Evolutionary conservation across 2,329 filamentous ascomycete species (phyloP).

Genomic region (Aureobasidium sp.): DNA sequence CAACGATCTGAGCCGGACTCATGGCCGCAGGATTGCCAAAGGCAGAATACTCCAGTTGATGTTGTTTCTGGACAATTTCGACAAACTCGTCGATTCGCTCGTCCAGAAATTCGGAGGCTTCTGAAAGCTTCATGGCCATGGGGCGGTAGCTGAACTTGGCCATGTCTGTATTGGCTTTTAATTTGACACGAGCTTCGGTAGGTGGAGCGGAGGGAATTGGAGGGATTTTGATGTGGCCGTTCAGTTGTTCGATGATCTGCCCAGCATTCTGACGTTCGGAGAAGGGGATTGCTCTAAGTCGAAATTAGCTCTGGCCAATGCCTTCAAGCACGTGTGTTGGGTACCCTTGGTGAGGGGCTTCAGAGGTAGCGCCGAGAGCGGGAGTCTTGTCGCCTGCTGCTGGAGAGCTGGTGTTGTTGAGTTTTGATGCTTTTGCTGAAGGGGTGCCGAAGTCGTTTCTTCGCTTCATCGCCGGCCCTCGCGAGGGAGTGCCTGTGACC

Average conservation of each 20-base stretch:
- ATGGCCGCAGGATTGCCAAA: constrained; percentile 85
- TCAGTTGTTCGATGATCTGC: constrained; percentile 75
- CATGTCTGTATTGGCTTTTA: constrained; percentile 79
- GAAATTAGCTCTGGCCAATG: constrained; percentile 22
- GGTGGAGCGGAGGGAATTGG: constrained; percentile 59
- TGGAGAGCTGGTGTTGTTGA: constrained; percentile 45
- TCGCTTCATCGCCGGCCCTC: constrained; percentile 44
- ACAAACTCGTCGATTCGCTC: constrained; percentile 90
- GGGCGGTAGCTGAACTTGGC: constrained; percentile 89
- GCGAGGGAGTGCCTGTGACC: constrained; percentile 38
- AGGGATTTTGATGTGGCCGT: constrained; percentile 59
- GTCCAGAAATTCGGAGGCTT: constrained; percentile 87
- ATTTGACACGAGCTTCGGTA: constrained; percentile 69
- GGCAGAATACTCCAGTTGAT: constrained; percentile 67
- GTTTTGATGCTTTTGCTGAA: constrained; percentile 39
- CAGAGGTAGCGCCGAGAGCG: background rate
- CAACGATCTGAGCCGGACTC: constrained; percentile 78
- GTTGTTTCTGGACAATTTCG: constrained; percentile 63
- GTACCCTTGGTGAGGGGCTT: constrained; percentile 11
- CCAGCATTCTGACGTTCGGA: constrained; percentile 71
- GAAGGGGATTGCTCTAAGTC: constrained; percentile 52
- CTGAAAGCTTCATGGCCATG: constrained; percentile 88
- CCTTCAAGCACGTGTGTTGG: background rate
- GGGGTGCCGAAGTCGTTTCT: constrained; percentile 48
- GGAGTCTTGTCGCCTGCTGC: constrained; percentile 33